Percentiles rank a stretch among this genome's conserved stretches.
phyloP scores from a whole-genome alignment of 805 yeast genomes.

The Lachancea thermotolerans region DNA sequence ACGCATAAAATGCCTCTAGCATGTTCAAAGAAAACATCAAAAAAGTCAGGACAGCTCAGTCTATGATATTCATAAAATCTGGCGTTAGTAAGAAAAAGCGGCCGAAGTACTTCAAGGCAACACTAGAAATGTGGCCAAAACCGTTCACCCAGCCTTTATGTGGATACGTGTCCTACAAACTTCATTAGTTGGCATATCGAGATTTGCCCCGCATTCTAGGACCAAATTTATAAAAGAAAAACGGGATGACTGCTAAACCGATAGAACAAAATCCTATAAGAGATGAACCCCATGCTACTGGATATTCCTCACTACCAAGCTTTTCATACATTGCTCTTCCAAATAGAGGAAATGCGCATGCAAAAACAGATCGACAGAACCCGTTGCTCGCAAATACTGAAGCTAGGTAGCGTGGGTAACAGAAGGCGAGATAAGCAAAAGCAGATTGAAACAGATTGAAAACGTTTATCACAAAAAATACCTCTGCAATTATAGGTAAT shows the following conservation, averaged over 20 bases:
- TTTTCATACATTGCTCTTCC: slow-evolving; percentile 52
- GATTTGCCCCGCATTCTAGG: slow-evolving; percentile 41
- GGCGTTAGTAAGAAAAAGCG: too few relatives aligned
- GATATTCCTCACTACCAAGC: slow-evolving; percentile 42
- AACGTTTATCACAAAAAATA: slow-evolving; percentile 35
- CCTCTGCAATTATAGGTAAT: slow-evolving; percentile 40
- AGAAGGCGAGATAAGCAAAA: slow-evolving; percentile 42
- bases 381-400: slow-evolving; percentile 56
- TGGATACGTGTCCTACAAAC: neutral
- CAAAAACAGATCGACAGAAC: slow-evolving; percentile 44
- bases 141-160: too few relatives aligned
- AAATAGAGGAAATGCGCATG: slow-evolving; percentile 59
- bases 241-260: slow-evolving; percentile 42
- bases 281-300: slow-evolving; percentile 56
- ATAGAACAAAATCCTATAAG: slow-evolving; percentile 41
- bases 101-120: too few relatives aligned
- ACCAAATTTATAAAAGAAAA: slow-evolving; percentile 38
- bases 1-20: too few relatives aligned
- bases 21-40: too few relatives aligned
- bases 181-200: slow-evolving; percentile 35
- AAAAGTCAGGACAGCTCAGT: too few relatives aligned
- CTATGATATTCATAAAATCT: too few relatives aligned
- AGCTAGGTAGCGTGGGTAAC: slow-evolving; percentile 46
- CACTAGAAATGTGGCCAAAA: too few relatives aligned
- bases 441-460: slow-evolving; percentile 46